Percentiles rank a stretch among this genome's conserved stretches.
phyloP scores from a whole-genome alignment of 1,284 basidiomycete species.

The Naganishia cerealis region DNA sequence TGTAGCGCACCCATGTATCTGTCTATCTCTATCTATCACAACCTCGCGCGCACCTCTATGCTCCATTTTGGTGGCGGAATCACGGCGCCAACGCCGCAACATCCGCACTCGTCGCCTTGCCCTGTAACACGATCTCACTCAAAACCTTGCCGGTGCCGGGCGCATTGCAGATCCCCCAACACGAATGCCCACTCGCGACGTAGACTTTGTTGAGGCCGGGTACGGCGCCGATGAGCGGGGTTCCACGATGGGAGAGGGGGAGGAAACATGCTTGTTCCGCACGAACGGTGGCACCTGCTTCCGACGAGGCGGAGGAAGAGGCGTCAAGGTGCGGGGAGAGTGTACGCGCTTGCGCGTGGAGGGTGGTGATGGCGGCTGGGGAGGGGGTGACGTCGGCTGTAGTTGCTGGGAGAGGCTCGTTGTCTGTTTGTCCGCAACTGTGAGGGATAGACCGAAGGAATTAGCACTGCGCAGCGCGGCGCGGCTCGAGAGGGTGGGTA shows the following conservation, averaged over 20 bases:
- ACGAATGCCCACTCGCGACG: constrained; percentile 56
- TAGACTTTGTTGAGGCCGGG: constrained; percentile 55
- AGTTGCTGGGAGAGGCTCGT: constrained; percentile 50
- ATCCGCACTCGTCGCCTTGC: constrained; percentile 58
- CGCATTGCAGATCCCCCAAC: constrained; percentile 57
- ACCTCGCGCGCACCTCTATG: background rate
- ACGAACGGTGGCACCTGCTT: constrained; percentile 12
- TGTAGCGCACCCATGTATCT: no score
- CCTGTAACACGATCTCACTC: constrained; percentile 59
- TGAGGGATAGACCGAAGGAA: background rate
- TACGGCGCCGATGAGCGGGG: constrained; percentile 57
- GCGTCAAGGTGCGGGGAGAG: constrained; percentile 54
- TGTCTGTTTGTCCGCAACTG: constrained; percentile 52
- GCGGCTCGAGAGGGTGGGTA: background rate
- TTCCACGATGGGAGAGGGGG: constrained; percentile 58
- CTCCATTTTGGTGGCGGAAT: background rate
- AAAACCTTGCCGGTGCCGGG: constrained; percentile 60
- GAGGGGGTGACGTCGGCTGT: constrained; percentile 54
- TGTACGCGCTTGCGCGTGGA: constrained; percentile 55
- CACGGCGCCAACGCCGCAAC: constrained; percentile 55
- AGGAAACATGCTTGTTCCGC: constrained; percentile 60
- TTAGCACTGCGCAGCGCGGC: constrained; percentile 19
- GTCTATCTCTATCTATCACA: background rate
- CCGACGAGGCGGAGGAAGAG: constrained; percentile 10
- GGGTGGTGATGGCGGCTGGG: constrained; percentile 49